A percentile compares a stretch with the other conserved stretches of the same genome.
These are phyloP conservation scores for Amylostereum chailletii DNA, from an alignment of 1,284 basidiomycete genomes.

Conservation along the genomic window DNA sequence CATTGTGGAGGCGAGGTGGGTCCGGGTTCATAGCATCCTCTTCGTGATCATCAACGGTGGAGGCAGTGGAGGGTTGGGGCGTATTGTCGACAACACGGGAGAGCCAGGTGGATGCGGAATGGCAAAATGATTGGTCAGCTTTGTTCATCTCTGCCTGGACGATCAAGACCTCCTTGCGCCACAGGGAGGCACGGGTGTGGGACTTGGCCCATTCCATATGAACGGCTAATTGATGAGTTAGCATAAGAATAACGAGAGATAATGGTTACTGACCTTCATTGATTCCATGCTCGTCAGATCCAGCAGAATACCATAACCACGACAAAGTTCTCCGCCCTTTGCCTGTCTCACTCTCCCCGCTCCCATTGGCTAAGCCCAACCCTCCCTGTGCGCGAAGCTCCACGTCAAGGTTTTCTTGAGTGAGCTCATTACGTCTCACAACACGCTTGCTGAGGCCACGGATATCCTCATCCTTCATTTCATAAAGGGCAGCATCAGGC, in stretches of 20 bases:
- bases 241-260: not conserved
- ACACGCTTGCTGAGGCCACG: slow-evolving; percentile 8
- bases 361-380: not conserved
- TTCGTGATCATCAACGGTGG: too few relatives aligned
- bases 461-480: slow-evolving; percentile 5
- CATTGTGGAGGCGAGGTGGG: too few relatives aligned
- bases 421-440: slow-evolving; percentile 5
- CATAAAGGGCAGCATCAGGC: slow-evolving; percentile 3
- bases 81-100: too few relatives aligned
- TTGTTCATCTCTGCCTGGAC: not conserved
- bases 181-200: not conserved
- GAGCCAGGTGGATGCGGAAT: too few relatives aligned
- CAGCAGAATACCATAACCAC: slow-evolving; percentile 4
- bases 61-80: too few relatives aligned
- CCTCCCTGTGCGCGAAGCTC: not conserved
- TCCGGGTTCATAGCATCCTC: too few relatives aligned
- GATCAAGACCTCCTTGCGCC: not conserved
- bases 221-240: not conserved
- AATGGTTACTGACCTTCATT: not conserved
- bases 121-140: too few relatives aligned
- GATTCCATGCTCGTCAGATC: not conserved
- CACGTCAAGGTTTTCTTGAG: slow-evolving; percentile 1
- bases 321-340: slow-evolving; percentile 1
- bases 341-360: not conserved
- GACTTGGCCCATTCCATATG: not conserved